Evolutionary conservation across 805 yeast genomes (phyloP).

Genomic region (Starmerella floricola): DNA sequence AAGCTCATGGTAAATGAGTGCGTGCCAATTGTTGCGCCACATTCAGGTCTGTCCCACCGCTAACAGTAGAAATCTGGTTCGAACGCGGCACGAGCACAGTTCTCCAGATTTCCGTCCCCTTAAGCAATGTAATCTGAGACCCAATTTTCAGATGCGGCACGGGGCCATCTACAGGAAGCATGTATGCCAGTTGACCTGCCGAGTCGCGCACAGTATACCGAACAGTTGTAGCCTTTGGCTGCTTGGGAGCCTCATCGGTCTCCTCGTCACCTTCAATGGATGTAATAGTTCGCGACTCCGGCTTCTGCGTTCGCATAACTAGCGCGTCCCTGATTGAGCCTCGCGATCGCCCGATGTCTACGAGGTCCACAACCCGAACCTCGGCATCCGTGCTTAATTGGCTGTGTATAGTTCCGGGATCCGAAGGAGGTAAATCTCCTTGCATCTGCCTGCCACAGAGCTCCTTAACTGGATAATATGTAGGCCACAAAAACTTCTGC

Average conservation of each 20-base stretch:
- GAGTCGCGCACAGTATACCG: constrained; percentile 16
- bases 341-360: constrained; percentile 17
- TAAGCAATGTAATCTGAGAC: background rate
- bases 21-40: background rate
- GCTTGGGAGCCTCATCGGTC: background rate
- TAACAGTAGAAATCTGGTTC: background rate
- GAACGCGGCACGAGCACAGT: constrained; percentile 10
- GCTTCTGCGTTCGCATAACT: background rate
- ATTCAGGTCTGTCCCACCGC: background rate
- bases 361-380: constrained; percentile 20
- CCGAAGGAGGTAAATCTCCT: background rate
- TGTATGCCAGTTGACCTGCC: constrained; percentile 6
- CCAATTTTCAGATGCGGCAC: constrained; percentile 1
- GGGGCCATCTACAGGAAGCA: constrained; percentile 2
- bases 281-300: background rate
- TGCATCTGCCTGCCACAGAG: no score
- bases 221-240: background rate
- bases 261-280: background rate
- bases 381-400: background rate
- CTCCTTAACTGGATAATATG: no score
- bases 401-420: background rate
- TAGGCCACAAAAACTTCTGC: no score
- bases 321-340: constrained; percentile 7
- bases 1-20: no score
- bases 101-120: constrained; percentile 13